These are phyloP conservation scores for Lecanicillium sp. DNA, from an alignment of 2,329 filamentous ascomycete species.

Conservation along the genomic window DNA sequence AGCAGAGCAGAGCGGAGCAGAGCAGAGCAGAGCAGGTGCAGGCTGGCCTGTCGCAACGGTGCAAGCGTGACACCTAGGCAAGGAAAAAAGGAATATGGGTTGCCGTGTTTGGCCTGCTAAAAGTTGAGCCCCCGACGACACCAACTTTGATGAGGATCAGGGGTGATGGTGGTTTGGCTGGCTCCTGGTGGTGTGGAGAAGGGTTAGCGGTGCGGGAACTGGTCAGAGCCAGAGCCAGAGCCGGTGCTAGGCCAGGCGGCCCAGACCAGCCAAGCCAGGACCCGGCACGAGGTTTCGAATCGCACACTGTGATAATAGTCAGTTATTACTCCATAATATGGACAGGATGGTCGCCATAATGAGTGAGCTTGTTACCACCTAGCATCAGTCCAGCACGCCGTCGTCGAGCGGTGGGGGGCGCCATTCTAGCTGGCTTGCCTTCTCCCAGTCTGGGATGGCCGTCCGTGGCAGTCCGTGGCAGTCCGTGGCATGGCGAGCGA, in stretches of 20 bases:
- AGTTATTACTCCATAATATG: no score
- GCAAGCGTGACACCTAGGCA: conserved; percentile 12
- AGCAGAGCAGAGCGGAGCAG: no score
- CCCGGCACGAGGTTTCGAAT: conserved; percentile 6
- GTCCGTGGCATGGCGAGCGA: no score
- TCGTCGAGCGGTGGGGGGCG: not conserved
- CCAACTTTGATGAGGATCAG: conserved; percentile 10
- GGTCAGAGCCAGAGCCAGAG: not conserved
- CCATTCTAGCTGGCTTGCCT: not conserved
- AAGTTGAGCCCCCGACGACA: not conserved
- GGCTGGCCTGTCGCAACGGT: conserved; percentile 8
- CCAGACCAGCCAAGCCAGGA: not conserved
- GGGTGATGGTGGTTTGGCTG: conserved; percentile 10
- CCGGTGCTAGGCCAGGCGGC: no score
- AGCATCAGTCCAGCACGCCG: not conserved
- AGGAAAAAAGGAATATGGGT: conserved; percentile 11
- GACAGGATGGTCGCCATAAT: not conserved
- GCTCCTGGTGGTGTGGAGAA: conserved; percentile 11
- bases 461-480: not conserved
- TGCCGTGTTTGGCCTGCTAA: conserved; percentile 4
- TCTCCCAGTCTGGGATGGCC: not conserved
- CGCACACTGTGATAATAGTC: not conserved
- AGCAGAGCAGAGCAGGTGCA: conserved; percentile 5
- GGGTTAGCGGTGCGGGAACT: conserved; percentile 7
- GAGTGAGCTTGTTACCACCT: not conserved